Evolutionary conservation across 345 rosid species (phyloP).

Genomic region (Hibiscus mutabilis): DNA sequence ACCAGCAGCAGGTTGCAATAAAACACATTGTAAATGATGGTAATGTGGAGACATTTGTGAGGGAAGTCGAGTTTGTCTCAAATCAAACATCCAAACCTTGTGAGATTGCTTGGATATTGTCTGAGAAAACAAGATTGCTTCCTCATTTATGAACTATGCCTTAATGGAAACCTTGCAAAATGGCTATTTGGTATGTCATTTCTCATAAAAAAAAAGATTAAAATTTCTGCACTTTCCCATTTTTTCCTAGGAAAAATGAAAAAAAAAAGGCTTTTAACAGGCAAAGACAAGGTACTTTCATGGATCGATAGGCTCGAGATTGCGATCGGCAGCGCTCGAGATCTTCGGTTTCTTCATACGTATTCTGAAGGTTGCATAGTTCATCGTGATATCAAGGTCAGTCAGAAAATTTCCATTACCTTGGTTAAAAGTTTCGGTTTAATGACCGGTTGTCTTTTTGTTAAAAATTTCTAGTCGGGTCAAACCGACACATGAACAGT

Average conservation of each 20-base stretch:
- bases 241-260: not conserved
- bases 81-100: constrained; percentile 36
- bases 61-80: constrained; percentile 40
- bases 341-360: constrained; percentile 44
- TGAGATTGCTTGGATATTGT: constrained; percentile 41
- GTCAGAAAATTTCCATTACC: not conserved
- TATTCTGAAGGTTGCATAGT: constrained; percentile 44
- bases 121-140: constrained; percentile 35
- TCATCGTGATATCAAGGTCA: constrained; percentile 50
- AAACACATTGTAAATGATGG: constrained; percentile 41
- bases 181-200: constrained; percentile 39
- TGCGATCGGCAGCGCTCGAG: constrained; percentile 38
- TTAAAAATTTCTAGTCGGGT: too few species aligned
- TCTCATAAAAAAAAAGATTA: too few species aligned
- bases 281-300: constrained; percentile 33
- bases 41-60: constrained; percentile 36
- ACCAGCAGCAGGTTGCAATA: constrained; percentile 31
- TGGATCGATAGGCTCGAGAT: constrained; percentile 47
- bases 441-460: too few species aligned
- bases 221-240: not conserved
- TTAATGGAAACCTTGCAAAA: constrained; percentile 39
- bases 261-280: constrained; percentile 14
- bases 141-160: constrained; percentile 42
- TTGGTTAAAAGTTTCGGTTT: too few species aligned
- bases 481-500: too few species aligned